phyloP scores from a whole-genome alignment of 352 stramenopile species.

The Globisporangium heterothallicum region DNA sequence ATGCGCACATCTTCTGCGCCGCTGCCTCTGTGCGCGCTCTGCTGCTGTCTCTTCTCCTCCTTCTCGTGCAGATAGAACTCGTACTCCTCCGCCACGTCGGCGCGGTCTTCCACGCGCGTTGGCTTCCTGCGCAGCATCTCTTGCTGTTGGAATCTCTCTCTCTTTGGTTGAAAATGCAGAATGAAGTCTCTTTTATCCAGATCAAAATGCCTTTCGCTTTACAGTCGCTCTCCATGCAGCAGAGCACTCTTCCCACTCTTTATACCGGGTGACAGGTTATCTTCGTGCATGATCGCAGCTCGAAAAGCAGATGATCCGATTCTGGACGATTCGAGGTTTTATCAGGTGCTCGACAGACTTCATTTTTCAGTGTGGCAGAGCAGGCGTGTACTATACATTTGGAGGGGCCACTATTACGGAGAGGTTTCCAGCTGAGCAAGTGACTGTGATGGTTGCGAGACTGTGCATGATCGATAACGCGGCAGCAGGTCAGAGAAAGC shows the following conservation, averaged over 20 bases:
- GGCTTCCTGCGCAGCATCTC: constrained; percentile 54
- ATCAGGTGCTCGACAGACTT: not conserved
- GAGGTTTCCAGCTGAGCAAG: no score
- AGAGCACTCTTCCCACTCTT: no score
- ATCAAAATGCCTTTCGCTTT: no score
- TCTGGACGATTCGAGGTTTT: no score
- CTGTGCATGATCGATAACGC: no score
- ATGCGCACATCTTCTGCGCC: constrained; percentile 1
- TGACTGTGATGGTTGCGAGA: no score
- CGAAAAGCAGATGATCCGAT: no score
- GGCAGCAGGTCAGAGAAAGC: no score
- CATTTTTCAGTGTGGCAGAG: not conserved
- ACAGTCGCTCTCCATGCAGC: no score
- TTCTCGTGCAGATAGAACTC: constrained; percentile 58
- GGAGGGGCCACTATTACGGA: not conserved
- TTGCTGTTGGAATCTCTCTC: not conserved
- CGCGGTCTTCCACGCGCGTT: constrained; percentile 59
- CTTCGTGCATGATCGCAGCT: no score
- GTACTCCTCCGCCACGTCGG: constrained; percentile 70
- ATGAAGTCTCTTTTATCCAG: not conserved
- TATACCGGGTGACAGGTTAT: no score
- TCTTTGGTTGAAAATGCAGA: not conserved
- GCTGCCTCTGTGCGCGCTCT: not conserved
- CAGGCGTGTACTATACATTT: not conserved
- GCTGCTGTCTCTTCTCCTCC: constrained; percentile 18